These are phyloP conservation scores for Neoboletus brunneissimus DNA, from an alignment of 768 basidiomycete species.

Conservation along the genomic window DNA sequence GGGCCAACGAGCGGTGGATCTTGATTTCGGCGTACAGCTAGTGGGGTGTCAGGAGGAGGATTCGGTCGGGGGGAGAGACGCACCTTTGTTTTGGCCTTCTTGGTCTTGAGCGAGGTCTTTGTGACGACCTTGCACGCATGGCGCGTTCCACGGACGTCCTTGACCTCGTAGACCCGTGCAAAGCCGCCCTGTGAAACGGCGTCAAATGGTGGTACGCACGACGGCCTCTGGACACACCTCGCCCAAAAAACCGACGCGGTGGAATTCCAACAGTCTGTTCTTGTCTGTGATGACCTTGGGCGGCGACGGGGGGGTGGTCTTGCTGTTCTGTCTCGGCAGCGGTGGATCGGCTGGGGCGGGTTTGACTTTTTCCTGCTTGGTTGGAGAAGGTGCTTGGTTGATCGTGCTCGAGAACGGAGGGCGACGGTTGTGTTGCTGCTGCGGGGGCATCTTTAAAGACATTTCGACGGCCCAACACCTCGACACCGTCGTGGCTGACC, in stretches of 20 bases:
- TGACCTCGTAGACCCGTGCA: conserved; percentile 94
- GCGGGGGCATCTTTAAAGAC: too few relatives aligned
- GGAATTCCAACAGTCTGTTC: conserved; percentile 52
- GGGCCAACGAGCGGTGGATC: conserved; percentile 86
- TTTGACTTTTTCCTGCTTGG: conserved; percentile 39
- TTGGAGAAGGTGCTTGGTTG: conserved; percentile 37
- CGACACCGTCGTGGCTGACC: conserved; percentile 23
- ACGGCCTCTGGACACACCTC: conserved; percentile 50
- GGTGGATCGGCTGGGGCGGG: conserved; percentile 55
- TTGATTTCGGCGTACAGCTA: conserved; percentile 99
- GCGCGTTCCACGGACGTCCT: conserved; percentile 59
- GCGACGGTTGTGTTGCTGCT: conserved; percentile 35
- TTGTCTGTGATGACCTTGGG: conserved; percentile 73
- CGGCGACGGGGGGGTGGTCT: conserved; percentile 77
- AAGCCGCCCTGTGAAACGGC: conserved; percentile 69
- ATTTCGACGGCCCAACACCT: conserved; percentile 50
- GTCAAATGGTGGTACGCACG: neutral
- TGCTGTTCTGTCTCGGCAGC: conserved; percentile 77
- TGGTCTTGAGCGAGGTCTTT: conserved; percentile 88
- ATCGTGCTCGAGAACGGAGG: conserved; percentile 44
- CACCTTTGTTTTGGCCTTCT: conserved; percentile 97
- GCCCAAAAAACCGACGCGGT: conserved; percentile 80
- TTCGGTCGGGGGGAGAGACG: conserved; percentile 9
- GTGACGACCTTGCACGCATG: conserved; percentile 93
- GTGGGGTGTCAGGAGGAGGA: conserved; percentile 1